Evolutionary conservation across 73 alveolate genomes (phyloP).

Genomic region (Tetrahymena borealis): DNA sequence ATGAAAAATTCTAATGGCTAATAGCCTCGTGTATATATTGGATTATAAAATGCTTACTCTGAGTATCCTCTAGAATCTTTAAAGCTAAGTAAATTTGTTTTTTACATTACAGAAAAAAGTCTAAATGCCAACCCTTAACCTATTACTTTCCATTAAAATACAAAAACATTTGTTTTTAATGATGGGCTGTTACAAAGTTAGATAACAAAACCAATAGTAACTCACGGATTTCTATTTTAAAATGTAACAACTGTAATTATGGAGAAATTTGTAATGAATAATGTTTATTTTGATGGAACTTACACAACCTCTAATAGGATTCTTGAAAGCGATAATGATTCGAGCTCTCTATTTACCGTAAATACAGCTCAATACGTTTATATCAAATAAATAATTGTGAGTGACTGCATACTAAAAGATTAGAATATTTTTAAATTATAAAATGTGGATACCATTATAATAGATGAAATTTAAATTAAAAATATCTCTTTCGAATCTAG

Average conservation of each 20-base stretch:
- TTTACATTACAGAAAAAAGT: neutral
- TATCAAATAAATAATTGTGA: neutral
- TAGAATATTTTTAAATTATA: neutral
- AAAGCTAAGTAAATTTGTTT: neutral
- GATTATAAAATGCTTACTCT: neutral
- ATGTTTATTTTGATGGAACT: neutral
- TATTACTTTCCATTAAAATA: neutral
- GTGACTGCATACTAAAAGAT: neutral
- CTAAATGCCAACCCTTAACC: neutral
- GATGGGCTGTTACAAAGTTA: neutral
- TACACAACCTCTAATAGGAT: neutral
- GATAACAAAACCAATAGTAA: neutral
- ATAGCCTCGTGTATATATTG: neutral
- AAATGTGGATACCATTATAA: neutral
- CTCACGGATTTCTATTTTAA: neutral
- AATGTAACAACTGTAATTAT: neutral
- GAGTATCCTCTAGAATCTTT: neutral
- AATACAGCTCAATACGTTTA: neutral
- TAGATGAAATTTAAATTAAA: neutral
- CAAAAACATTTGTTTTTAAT: neutral
- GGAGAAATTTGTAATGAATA: neutral
- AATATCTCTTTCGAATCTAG: neutral
- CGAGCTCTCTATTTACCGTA: neutral
- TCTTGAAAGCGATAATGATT: neutral
- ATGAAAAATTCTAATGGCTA: neutral